phyloP scores from a whole-genome alignment of 192 early-diverging fungal species.

The Spizellomyces punctatus region DNA sequence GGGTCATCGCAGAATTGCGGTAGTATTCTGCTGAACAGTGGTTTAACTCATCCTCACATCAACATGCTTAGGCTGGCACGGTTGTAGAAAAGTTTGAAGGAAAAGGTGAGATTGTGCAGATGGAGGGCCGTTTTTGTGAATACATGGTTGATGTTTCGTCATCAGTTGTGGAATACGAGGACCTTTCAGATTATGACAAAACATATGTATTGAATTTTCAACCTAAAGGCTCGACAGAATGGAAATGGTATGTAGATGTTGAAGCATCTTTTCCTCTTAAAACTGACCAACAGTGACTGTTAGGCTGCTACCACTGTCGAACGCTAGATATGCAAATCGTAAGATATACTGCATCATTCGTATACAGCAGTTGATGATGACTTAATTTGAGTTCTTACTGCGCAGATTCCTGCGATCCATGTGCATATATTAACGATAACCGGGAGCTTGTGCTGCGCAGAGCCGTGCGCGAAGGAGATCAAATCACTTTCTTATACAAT shows the following conservation, averaged over 20 bases:
- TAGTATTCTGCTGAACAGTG: neutral
- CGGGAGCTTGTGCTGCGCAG: constrained; percentile 27
- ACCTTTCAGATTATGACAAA: constrained; percentile 36
- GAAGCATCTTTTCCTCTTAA: no score
- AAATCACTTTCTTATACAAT: constrained; percentile 46
- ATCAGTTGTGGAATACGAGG: constrained; percentile 37
- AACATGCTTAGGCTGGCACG: constrained; percentile 25
- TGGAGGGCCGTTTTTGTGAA: neutral
- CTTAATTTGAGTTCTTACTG: neutral
- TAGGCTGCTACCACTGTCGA: constrained; percentile 38
- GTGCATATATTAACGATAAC: constrained; percentile 22
- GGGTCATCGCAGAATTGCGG: neutral
- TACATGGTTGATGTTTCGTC: neutral
- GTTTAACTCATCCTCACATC: neutral
- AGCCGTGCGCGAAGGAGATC: constrained; percentile 31
- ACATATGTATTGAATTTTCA: constrained; percentile 40
- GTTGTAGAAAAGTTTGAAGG: constrained; percentile 46
- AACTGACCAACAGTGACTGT: neutral
- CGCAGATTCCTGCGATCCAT: constrained; percentile 45
- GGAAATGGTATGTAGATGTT: constrained; percentile 38
- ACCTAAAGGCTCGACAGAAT: constrained; percentile 29
- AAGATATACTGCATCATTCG: neutral
- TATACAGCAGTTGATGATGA: neutral
- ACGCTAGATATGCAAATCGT: constrained; percentile 45
- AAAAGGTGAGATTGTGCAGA: constrained; percentile 12